These are phyloP conservation scores for Durusdinium trenchii DNA, from an alignment of 73 alveolate genomes.

Conservation along the genomic window DNA sequence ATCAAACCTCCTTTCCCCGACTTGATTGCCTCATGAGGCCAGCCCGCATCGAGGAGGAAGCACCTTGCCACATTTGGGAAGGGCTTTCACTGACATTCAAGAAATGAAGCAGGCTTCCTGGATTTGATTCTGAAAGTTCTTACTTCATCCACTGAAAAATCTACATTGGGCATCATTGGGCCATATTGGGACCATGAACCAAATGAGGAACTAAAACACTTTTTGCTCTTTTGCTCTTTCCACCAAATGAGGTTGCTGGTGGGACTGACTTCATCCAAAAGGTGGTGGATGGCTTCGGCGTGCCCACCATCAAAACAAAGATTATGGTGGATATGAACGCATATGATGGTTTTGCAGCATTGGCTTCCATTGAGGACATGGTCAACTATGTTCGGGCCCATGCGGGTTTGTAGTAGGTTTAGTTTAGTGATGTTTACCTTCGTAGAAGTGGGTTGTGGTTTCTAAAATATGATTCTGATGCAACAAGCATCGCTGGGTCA, in stretches of 20 bases:
- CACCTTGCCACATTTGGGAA: neutral
- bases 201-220: neutral
- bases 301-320: neutral
- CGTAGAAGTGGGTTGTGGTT: too few species aligned
- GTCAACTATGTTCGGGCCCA: too few species aligned
- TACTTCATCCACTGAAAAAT: too few species aligned
- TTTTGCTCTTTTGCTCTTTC: neutral
- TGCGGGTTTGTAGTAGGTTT: too few species aligned
- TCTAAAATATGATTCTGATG: too few species aligned
- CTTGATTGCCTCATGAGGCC: too few species aligned
- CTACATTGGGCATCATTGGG: too few species aligned
- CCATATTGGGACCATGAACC: neutral
- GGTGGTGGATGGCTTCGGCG: neutral
- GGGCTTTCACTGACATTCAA: neutral
- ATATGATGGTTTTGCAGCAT: conserved; percentile 2
- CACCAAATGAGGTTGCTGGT: neutral
- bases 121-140: too few species aligned
- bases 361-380: conserved; percentile 21
- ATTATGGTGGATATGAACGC: neutral
- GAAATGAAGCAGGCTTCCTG: neutral
- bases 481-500: too few species aligned
- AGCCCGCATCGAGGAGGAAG: too few species aligned
- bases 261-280: neutral
- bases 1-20: too few species aligned
- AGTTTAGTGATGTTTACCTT: too few species aligned